A percentile compares a stretch with the other conserved stretches of the same genome.
These are phyloP conservation scores for Lomentospora prolificans DNA, from an alignment of 2,329 filamentous ascomycete species.

Conservation along the genomic window DNA sequence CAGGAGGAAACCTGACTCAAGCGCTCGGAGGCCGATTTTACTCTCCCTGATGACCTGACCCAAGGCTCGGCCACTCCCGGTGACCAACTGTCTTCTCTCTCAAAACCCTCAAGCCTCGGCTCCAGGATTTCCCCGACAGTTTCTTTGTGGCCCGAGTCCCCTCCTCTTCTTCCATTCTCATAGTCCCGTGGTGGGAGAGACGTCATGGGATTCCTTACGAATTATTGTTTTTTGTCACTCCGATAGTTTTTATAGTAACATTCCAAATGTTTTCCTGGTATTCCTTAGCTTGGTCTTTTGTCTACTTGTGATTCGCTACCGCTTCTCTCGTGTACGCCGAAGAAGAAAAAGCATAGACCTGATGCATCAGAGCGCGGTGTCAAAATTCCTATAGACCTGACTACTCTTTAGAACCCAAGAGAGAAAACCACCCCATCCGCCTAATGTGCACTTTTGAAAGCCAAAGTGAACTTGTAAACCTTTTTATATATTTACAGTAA, in stretches of 20 bases:
- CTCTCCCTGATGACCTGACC: background rate
- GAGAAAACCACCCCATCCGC: no score
- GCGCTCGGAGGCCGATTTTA: background rate
- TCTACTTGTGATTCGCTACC: no score
- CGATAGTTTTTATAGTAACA: background rate
- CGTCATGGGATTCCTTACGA: constrained; percentile 32
- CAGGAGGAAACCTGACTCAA: background rate
- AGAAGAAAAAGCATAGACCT: no score
- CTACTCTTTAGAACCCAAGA: no score
- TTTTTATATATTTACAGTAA: background rate
- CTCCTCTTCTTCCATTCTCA: background rate
- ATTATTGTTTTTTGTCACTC: constrained; percentile 13
- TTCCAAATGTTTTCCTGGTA: no score
- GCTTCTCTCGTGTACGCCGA: no score
- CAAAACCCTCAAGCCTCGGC: constrained; percentile 22
- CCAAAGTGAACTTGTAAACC: no score
- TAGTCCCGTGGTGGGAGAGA: constrained; percentile 49
- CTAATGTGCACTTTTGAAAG: no score
- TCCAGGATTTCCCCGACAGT: constrained; percentile 15
- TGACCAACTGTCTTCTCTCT: constrained; percentile 55
- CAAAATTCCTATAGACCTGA: no score
- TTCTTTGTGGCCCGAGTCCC: constrained; percentile 11
- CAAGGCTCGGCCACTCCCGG: background rate
- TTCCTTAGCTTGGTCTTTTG: background rate
- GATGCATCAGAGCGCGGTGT: no score